These are phyloP conservation scores for Chloranthus sessilifolius DNA, from an alignment of 164 flowering plant genomes.

Conservation along the genomic window DNA sequence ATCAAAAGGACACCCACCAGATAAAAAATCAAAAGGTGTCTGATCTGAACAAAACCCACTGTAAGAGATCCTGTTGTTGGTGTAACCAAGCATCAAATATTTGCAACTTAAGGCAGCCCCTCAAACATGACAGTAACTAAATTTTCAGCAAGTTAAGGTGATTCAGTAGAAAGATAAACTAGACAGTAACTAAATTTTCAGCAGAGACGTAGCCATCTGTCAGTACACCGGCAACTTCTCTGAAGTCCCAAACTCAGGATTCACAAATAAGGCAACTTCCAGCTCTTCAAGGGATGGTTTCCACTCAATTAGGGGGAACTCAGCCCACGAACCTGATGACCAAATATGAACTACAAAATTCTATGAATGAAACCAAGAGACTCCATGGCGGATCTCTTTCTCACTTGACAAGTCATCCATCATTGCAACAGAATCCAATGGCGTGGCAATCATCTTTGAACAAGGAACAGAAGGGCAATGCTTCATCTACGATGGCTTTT, in stretches of 20 bases:
- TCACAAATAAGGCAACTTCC: slow-evolving; percentile 48
- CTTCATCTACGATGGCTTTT: slow-evolving; percentile 27
- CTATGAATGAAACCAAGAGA: slow-evolving; percentile 45
- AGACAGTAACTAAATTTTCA: too few relatives aligned
- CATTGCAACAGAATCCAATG: slow-evolving; percentile 38
- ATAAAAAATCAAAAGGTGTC: too few relatives aligned
- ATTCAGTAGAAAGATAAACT: too few relatives aligned
- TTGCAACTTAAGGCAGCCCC: too few relatives aligned
- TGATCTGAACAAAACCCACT: too few relatives aligned
- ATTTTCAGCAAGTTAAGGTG: too few relatives aligned
- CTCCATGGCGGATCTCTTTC: slow-evolving; percentile 41
- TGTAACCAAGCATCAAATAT: too few relatives aligned
- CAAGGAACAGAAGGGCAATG: slow-evolving; percentile 29
- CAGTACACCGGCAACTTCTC: slow-evolving; percentile 30
- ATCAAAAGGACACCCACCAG: too few relatives aligned
- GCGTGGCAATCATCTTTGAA: too few relatives aligned
- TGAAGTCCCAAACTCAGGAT: slow-evolving; percentile 51
- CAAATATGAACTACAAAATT: slow-evolving; percentile 44
- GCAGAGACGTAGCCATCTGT: too few relatives aligned
- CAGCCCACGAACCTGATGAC: slow-evolving; percentile 34
- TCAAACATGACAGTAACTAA: too few relatives aligned
- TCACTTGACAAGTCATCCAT: slow-evolving; percentile 32
- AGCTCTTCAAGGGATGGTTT: slow-evolving; percentile 36
- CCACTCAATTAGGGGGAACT: slow-evolving; percentile 33
- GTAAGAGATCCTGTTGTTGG: too few relatives aligned